These are phyloP conservation scores for Juglanconis juglandina DNA, from an alignment of 2,329 filamentous ascomycete species.

Conservation along the genomic window DNA sequence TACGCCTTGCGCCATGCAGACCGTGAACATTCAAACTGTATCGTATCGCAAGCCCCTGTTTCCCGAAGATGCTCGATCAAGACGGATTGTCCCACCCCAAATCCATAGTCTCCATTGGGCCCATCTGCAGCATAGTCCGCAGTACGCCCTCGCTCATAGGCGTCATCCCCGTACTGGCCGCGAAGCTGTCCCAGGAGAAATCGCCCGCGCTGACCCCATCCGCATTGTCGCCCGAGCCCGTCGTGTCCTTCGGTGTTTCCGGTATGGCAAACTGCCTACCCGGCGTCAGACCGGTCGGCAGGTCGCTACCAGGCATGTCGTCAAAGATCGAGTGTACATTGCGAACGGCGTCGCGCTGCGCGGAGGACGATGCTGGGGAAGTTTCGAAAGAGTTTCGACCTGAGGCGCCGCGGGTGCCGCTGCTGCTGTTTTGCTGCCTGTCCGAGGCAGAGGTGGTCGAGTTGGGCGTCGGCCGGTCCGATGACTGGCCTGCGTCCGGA, in stretches of 20 bases:
- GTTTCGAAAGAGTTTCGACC: slow-evolving; percentile 47
- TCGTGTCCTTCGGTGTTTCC: slow-evolving; percentile 33
- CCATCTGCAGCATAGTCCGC: slow-evolving; percentile 55
- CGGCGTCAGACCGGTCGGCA: slow-evolving; percentile 34
- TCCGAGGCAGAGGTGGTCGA: slow-evolving; percentile 51
- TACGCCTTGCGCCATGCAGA: not conserved
- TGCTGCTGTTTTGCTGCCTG: slow-evolving; percentile 23
- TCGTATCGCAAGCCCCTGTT: not conserved
- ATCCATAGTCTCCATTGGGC: slow-evolving; percentile 60
- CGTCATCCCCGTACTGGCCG: slow-evolving; percentile 45
- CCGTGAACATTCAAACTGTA: not conserved
- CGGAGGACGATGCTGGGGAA: slow-evolving; percentile 47
- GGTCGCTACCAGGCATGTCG: slow-evolving; percentile 32
- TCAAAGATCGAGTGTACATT: slow-evolving; percentile 37
- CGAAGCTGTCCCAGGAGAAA: slow-evolving; percentile 32
- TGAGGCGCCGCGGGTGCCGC: slow-evolving; percentile 28
- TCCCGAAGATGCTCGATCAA: not conserved
- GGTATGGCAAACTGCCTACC: slow-evolving; percentile 30
- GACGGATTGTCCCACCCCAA: slow-evolving; percentile 41
- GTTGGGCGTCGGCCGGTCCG: slow-evolving; percentile 57
- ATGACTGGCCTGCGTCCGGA: slow-evolving; percentile 43
- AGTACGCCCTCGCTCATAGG: slow-evolving; percentile 57
- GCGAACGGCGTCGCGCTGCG: slow-evolving; percentile 36
- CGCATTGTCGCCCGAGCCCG: not conserved
- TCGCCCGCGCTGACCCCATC: slow-evolving; percentile 18